Percentiles rank a stretch among this genome's conserved stretches.
Evolutionary conservation across 2,329 filamentous ascomycete genomes (phyloP).

Genomic region (Fragosphaeria purpurea): DNA sequence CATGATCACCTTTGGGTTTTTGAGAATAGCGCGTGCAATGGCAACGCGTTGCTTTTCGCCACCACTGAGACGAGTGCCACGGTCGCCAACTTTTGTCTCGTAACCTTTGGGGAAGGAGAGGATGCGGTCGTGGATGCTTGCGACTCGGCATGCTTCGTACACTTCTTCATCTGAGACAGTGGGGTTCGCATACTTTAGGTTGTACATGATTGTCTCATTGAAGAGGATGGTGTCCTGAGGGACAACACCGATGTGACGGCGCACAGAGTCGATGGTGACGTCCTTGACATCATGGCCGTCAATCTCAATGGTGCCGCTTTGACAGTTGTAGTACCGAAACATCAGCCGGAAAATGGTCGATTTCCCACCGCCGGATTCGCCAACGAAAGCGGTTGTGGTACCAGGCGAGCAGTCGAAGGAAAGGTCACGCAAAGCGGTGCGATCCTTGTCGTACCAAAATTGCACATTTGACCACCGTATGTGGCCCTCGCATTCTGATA

Average conservation of each 20-base stretch:
- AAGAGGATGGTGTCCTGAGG: constrained; percentile 80
- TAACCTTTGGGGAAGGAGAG: constrained; percentile 43
- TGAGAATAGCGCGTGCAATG: constrained; percentile 56
- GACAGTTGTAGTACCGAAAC: constrained; percentile 90
- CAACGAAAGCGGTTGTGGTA: constrained; percentile 90
- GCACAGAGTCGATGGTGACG: constrained; percentile 86
- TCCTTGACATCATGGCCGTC: constrained; percentile 78
- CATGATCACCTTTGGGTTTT: constrained; percentile 59
- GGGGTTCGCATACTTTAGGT: constrained; percentile 41
- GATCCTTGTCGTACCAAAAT: constrained; percentile 82
- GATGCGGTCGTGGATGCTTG: constrained; percentile 46
- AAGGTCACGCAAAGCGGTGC: constrained; percentile 73
- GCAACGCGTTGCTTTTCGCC: constrained; percentile 51
- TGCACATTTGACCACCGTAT: constrained; percentile 82
- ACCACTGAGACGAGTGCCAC: constrained; percentile 45
- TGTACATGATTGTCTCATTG: constrained; percentile 46
- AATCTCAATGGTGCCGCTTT: constrained; percentile 69
- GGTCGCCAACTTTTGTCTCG: constrained; percentile 41
- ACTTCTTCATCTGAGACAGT: constrained; percentile 39
- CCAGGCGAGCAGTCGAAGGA: constrained; percentile 80
- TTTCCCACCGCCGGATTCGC: constrained; percentile 93
- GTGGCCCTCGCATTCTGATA: constrained; percentile 65
- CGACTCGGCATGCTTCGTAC: constrained; percentile 39
- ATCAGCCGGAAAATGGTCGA: constrained; percentile 92
- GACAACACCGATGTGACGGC: constrained; percentile 86